Base-by-base conservation (phyloP, 257 asterid species). In the Petunia axillaris region DNA sequence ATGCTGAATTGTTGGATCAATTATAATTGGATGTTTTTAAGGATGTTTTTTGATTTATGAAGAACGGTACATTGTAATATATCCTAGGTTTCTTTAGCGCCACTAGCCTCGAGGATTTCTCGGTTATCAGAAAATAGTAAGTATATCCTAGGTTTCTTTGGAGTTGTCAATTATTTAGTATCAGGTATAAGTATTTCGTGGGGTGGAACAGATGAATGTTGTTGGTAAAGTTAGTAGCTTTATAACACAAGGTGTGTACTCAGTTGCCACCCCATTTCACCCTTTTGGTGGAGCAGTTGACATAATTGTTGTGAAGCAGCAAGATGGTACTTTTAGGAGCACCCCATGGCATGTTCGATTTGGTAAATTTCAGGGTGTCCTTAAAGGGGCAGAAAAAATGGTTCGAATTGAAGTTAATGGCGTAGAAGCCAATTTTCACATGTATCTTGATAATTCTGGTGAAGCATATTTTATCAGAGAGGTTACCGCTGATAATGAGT, bases 251-350 rank as follows among this genome's bases (percentile, higher is more conserved):
- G 95, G 95, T 8, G 93, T 92, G 81, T 93, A 93, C 85, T 91
- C 98, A 8, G 97, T 93, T 81, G 98, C 98, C 84, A 94, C 94
- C 3, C 97, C 98, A 41, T 94, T 94, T 83, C 98, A 94, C 85
- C 98, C 98, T 2, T 94, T 94, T 84, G 98, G 97, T 75, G 97
- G 98, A 81, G 98, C 98, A 10, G 94, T 93, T 8, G 98, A 94
- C 85, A 89, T 94, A 81, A 91, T 94, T 50, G 91, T 82, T 50
- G 98, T 94, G 64, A 88, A 90, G 86, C 98, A 94, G 87, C 77
- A 90, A 62, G 97, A 94, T 86, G 97, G 92, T 14, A 88, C 91
- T 80, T 94, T 83, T 74, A 88, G 96, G 85, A 91, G 93, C 80
- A 93, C 97, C 0, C 97, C 98, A 75, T 94, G 98, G 97, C 92